Evolutionary conservation across 2,329 filamentous ascomycete species (phyloP).

Genomic region (Claviceps lovelessii): DNA sequence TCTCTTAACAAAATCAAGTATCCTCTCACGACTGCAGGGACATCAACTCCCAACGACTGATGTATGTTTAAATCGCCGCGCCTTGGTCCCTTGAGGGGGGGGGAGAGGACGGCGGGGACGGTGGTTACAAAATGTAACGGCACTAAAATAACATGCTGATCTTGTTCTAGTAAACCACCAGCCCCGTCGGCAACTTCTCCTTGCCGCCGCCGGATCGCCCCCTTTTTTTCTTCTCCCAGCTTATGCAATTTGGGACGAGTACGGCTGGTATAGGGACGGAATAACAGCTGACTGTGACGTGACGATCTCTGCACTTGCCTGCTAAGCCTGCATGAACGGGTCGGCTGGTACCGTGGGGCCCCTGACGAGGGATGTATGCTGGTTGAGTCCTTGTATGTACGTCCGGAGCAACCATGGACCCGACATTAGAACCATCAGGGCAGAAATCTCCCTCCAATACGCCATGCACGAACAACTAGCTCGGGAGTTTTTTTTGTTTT

Average conservation of each 20-base stretch:
- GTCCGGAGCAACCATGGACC: background rate
- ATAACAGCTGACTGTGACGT: background rate
- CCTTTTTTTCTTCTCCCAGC: background rate
- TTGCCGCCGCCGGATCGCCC: background rate
- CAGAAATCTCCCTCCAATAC: background rate
- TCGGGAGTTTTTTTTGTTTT: background rate
- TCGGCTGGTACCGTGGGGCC: background rate
- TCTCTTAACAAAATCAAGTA: background rate
- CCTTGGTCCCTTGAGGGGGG: too few relatives aligned
- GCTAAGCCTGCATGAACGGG: constrained; percentile 1
- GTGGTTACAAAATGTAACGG: background rate
- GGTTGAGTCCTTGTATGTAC: background rate
- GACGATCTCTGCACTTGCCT: background rate
- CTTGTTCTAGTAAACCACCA: background rate
- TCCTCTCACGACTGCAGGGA: background rate
- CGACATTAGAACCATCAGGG: background rate
- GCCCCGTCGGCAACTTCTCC: background rate
- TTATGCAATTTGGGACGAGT: background rate
- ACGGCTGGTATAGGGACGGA: background rate
- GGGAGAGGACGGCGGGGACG: too few relatives aligned
- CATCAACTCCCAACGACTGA: background rate
- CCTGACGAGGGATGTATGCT: background rate
- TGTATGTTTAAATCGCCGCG: background rate
- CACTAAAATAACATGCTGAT: background rate
- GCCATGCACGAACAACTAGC: background rate